Evolutionary conservation across 495 filamentous ascomycete genomes (phyloP).

Genomic region (Talaromyces nanjingensis): DNA sequence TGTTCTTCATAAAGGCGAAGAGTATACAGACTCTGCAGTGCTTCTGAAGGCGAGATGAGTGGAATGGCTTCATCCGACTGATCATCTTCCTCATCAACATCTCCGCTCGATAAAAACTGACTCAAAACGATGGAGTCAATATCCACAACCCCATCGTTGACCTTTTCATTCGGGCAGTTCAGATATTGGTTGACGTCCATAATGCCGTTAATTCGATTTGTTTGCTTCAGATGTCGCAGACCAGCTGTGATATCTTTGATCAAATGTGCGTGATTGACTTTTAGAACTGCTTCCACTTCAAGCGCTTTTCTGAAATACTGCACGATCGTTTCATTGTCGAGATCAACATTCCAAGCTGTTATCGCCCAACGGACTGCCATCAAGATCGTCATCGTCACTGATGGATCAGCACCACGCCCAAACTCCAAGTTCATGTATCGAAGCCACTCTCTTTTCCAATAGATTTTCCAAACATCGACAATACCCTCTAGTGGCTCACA

Average conservation of each 20-base stretch:
- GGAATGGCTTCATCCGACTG: neutral
- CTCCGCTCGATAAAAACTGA: constrained; percentile 9
- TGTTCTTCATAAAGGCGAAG: constrained; percentile 14
- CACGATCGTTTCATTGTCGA: constrained; percentile 9
- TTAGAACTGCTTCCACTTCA: neutral
- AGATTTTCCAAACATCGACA: constrained; percentile 21
- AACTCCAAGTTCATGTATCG: constrained; percentile 12
- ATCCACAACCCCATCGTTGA: constrained; percentile 8
- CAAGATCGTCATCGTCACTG: constrained; percentile 14
- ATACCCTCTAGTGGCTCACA: constrained; percentile 27
- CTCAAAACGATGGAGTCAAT: constrained; percentile 6
- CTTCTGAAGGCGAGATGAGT: constrained; percentile 1
- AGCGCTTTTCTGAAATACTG: constrained; percentile 17
- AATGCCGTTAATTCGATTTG: neutral
- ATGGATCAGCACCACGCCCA: constrained; percentile 11
- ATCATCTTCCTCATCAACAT: constrained; percentile 17
- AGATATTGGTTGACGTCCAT: constrained; percentile 13
- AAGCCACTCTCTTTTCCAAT: constrained; percentile 20
- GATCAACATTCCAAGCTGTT: constrained; percentile 12
- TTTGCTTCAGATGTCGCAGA: constrained; percentile 1
- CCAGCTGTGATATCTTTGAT: constrained; percentile 1
- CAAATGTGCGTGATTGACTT: neutral
- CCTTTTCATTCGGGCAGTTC: constrained; percentile 11
- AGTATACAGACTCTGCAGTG: constrained; percentile 11
- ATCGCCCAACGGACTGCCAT: constrained; percentile 15